Evolutionary conservation across 768 basidiomycete genomes (phyloP), one percentile per base, ranked within the genome.

Genomic region (Serpula lacrymans): DNA sequence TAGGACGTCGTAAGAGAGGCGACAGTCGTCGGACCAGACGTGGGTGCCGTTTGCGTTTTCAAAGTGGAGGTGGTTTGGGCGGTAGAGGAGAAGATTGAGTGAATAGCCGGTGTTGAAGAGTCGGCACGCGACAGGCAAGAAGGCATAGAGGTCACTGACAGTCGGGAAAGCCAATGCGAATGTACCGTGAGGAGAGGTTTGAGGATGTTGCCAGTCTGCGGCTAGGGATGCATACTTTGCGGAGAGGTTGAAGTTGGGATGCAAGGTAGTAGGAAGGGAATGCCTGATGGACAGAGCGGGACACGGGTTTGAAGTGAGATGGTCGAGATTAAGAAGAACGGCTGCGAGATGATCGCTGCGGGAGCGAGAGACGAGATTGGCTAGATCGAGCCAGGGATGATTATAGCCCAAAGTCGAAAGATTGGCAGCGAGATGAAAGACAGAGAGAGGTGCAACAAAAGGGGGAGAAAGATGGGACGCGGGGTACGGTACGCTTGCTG

Each of bases 401-500:
- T 52, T 14, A 37, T 47, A 27, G 13, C 44, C 30, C 17, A 47
- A 39, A 13, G 48, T 20, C 31, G 50, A 47, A 8, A 53, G 53
- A 9, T 63, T 31, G 2, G 22, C 12, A 5, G 41, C 43, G 12
- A 69, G 39, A 18, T 62, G 52, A 24, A 17, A 29, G 1, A 50
- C 35, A n/a, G 54, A 38, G 1, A 59, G 44, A 8, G 73, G 73
- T 22, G 75, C 47, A 5, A 81, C 62, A 45, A 86, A 78, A 2
- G 84, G 84, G 12, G 85, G 85, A 3, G 77, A 52, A 2, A 87
- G 62, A 55, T 74, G 78, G 3, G 63, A 54, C 3, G 75, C 78
- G 18, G 68, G 55, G 22, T 65, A 66, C 16, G 62, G 52, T 6
- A 46, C 43, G 0, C 53, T 51, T 7, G 62, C 57, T 5, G 64